Base-by-base conservation (phyloP, 2,329 filamentous ascomycete genomes). In the Macrophomina pseudophaseolina region DNA sequence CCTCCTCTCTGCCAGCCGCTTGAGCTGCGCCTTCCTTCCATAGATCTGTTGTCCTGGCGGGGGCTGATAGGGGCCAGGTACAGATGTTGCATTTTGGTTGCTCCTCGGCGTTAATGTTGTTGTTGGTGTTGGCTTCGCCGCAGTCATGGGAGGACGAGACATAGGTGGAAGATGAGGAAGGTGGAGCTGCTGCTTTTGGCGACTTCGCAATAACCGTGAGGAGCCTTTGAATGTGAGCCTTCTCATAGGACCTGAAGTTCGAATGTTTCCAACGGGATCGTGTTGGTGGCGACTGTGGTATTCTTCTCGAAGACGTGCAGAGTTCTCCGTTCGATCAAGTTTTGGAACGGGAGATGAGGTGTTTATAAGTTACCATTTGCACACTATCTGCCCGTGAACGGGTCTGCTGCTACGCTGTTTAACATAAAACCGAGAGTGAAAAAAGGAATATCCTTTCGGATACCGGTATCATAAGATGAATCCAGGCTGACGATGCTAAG, bases 381-480 rank as follows among this genome's bases (percentile, higher is more conserved):
- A 49, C 30, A 49, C 58, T 49, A 60, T n/a, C n/a, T 38, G 44
- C 58, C 58, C 30, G 2, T 38, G 5, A 16, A 35, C 44, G 28
- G 44, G 56, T 14, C 58, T 49, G n/a, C 32, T 49, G 58, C 23
- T 23, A 23, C 58, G 30, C 18, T 62, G 32, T 62, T 7, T 33
- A 28, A 38, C 9, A 23, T 12, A 49, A 49, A 14, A 14, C 42
- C 30, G 30, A 38, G 18, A 35, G 16, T n/a, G n/a, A 62, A 60
- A n/a, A n/a, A 62, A 62, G 32, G 32, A 62, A 46, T 48, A 62
- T 49, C 58, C 58, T 62, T 35, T 62, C 58, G 58, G 58, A 62
- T 49, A 35, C 44, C 58, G 58, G 58, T 62, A 62, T 62, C 58
- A 62, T 48, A 60, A 33, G 33, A 49, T 35, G 30, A 35, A 54